A percentile compares a stretch with the other conserved stretches of the same genome.
These are phyloP conservation scores for Candida bentonensis DNA, from an alignment of 805 yeast species.

Conservation along the genomic window DNA sequence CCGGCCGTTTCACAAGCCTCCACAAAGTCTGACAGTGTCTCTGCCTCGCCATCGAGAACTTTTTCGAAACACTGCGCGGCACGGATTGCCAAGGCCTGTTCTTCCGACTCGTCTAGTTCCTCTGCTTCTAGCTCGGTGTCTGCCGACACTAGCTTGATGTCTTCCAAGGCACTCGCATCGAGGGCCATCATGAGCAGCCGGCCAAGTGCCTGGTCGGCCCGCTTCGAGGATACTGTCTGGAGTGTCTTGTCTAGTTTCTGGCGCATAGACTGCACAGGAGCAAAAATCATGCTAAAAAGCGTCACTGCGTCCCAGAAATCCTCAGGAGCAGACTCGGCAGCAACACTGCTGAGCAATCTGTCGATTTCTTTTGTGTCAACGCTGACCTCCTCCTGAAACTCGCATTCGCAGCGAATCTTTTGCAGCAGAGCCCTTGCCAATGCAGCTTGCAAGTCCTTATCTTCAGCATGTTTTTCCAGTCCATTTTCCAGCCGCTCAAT, in stretches of 20 bases:
- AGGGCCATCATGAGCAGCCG: background rate
- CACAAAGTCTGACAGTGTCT: background rate
- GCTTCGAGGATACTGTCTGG: background rate
- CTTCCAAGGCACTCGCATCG: background rate
- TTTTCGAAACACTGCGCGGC: background rate
- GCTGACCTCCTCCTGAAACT: too few species aligned
- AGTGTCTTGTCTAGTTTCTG: background rate
- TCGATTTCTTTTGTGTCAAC: too few species aligned
- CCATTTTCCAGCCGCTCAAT: background rate
- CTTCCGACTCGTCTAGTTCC: background rate
- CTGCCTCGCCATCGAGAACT: background rate
- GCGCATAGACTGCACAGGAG: background rate
- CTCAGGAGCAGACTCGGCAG: background rate
- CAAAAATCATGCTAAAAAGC: background rate
- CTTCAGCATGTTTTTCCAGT: background rate
- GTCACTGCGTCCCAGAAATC: background rate
- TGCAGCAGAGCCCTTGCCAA: background rate
- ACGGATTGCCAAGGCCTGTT: background rate
- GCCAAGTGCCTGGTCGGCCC: background rate
- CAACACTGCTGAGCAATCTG: too few species aligned
- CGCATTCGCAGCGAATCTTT: too few species aligned
- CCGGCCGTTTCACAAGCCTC: background rate
- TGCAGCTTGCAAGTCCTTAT: background rate
- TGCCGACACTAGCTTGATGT: background rate
- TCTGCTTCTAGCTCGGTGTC: background rate